A percentile compares a stretch with the other conserved stretches of the same genome.
These are phyloP conservation scores for Kodamaea ohmeri DNA, from an alignment of 1,139 yeast genomes.

Conservation along the genomic window DNA sequence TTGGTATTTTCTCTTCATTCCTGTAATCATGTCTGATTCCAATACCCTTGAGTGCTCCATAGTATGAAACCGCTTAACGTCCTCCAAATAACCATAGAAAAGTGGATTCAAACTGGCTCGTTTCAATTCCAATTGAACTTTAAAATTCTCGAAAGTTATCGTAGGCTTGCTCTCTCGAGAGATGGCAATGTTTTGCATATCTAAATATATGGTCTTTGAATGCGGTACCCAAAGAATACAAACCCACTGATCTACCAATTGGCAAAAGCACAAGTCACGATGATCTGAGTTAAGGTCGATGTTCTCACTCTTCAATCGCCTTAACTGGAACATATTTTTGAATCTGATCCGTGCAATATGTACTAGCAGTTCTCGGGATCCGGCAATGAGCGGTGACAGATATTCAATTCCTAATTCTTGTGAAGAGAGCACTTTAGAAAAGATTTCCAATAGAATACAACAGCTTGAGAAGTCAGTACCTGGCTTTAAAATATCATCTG, in stretches of 20 bases:
- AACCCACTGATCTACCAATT: conserved; percentile 8
- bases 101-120: conserved; percentile 1
- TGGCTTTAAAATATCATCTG: not conserved
- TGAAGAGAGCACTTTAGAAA: not conserved
- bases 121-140: conserved; percentile 1
- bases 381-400: not conserved
- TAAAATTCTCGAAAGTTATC: not conserved
- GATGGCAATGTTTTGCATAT: not conserved
- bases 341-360: conserved; percentile 2
- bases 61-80: not conserved
- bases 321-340: conserved; percentile 8
- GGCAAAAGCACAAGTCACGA: conserved; percentile 8
- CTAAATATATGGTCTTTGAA: not conserved
- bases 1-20: not conserved
- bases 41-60: not conserved
- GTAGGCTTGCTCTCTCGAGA: not conserved
- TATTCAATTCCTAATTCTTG: not conserved
- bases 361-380: not conserved
- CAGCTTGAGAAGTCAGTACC: not conserved
- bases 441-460: not conserved
- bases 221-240: conserved; percentile 9
- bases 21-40: not conserved
- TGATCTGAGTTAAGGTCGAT: conserved; percentile 3
- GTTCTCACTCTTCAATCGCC: conserved; percentile 4
- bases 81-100: not conserved